Evolutionary conservation across 345 rosid genomes (phyloP), one percentile per base, ranked within the genome.

Genomic region (Brassica rapa): DNA sequence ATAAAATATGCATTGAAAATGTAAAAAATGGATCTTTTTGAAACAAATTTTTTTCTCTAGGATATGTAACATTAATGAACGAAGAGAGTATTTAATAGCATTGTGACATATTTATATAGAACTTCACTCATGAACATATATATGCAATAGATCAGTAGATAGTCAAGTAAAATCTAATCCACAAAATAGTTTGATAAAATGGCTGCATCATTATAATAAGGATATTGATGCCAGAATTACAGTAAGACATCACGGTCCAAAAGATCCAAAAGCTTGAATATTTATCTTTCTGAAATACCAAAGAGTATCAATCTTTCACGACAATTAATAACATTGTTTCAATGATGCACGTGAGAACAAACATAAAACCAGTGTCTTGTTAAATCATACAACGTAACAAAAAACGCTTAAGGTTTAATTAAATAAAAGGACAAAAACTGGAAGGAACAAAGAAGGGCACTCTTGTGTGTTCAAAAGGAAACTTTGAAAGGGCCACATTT

Each of bases 401-500:
- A 19, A 62, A 46, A 43, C 14, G 33, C 29, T 67, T 5, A 8
- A 67, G 30, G 53, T 41, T 59, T 7, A 37, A 23, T 41, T 7
- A 37, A 23, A 73, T 33, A 4, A 67, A 66, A 79, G 25, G 70
- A 73, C 78, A 72, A 73, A 67, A 32, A n/a, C 15, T 46, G 55
- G 62, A 67, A 14, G 65, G 78, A 66, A 68, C 77, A 60, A 72
- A 72, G 30, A 72, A 66, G 39, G 62, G 62, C 51, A 71, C 62
- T 8, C 62, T 66, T 66, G 77, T 66, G 77, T 67, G 68, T 73
- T 79, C 35, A 25, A 67, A 55, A 62, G 43, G 43, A 33, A 79
- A 60, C 77, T 79, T 32, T 33, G 59, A 67, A 73, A 66, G 69
- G 77, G 63, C 63, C 77, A 73, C 33, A 41, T 60, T 37, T 62